Conservation (phyloP, 2,329 filamentous ascomycete species). For the Didymella exigua region DNA sequence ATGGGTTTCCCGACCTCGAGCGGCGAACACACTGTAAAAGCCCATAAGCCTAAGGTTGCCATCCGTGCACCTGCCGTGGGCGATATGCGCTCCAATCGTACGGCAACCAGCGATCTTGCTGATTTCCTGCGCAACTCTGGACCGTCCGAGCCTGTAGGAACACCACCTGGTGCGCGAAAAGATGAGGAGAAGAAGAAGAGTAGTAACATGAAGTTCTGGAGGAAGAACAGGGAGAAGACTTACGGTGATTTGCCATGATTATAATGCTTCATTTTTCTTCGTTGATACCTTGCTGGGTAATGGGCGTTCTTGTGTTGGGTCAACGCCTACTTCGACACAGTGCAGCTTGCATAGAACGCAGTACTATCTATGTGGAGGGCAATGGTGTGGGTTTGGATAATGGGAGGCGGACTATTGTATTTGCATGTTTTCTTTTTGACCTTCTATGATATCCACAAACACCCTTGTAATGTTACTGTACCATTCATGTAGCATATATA, state of each 20-base stretch:
- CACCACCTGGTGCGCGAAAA: constrained; percentile 23
- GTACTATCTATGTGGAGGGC: background rate
- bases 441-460: constrained; percentile 14
- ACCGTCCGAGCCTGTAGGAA: constrained; percentile 38
- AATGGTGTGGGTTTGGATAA: background rate
- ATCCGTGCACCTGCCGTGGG: constrained; percentile 33
- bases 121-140: constrained; percentile 52
- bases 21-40: constrained; percentile 28
- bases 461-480: constrained; percentile 11
- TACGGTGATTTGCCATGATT: constrained; percentile 29
- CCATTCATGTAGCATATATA: constrained; percentile 11
- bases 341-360: background rate
- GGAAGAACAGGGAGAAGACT: constrained; percentile 33
- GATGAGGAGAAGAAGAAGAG: constrained; percentile 43
- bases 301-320: background rate
- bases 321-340: background rate
- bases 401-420: background rate
- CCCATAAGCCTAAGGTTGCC: constrained; percentile 36
- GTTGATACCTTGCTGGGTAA: background rate
- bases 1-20: constrained; percentile 23
- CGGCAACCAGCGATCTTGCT: constrained; percentile 50
- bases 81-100: constrained; percentile 27
- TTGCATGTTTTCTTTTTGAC: background rate
- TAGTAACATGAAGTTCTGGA: constrained; percentile 42
- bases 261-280: background rate